A percentile compares a stretch with the other conserved stretches of the same genome.
Evolutionary conservation across 306 rosid species (phyloP).

Genomic region (Mimosa pudica): DNA sequence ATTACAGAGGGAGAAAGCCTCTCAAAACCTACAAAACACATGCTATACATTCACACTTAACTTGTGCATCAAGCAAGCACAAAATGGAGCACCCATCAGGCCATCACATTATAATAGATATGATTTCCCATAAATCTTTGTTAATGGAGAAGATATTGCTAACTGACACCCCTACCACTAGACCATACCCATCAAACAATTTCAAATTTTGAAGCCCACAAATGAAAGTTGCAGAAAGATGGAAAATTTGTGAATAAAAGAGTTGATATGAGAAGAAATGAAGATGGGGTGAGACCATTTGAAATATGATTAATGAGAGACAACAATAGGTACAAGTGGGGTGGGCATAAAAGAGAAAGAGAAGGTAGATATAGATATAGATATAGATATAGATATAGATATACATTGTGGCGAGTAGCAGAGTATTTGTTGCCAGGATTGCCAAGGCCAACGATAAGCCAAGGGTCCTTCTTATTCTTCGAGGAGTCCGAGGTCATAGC

Average conservation of each 20-base stretch:
- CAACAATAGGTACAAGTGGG: too few relatives aligned
- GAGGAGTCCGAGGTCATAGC: constrained; percentile 29
- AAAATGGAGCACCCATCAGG: neutral
- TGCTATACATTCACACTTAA: neutral
- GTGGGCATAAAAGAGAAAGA: neutral
- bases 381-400: constrained; percentile 11
- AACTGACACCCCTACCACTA: neutral
- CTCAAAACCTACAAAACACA: neutral
- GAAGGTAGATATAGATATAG: neutral
- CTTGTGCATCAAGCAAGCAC: neutral
- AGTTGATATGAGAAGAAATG: too few relatives aligned
- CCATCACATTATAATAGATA: neutral
- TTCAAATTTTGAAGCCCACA: neutral
- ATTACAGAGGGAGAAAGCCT: constrained; percentile 2
- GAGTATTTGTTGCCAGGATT: constrained; percentile 72
- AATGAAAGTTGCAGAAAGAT: too few relatives aligned
- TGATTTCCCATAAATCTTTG: neutral
- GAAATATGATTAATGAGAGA: too few relatives aligned
- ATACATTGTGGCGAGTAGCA: constrained; percentile 72
- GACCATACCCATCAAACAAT: neutral
- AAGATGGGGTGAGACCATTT: too few relatives aligned
- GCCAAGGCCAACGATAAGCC: constrained; percentile 89
- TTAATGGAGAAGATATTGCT: neutral
- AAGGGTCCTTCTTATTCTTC: constrained; percentile 52
- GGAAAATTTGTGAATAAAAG: too few relatives aligned